Base-by-base conservation (phyloP, 495 filamentous ascomycete species). In the Hypomontagnella monticulosa region DNA sequence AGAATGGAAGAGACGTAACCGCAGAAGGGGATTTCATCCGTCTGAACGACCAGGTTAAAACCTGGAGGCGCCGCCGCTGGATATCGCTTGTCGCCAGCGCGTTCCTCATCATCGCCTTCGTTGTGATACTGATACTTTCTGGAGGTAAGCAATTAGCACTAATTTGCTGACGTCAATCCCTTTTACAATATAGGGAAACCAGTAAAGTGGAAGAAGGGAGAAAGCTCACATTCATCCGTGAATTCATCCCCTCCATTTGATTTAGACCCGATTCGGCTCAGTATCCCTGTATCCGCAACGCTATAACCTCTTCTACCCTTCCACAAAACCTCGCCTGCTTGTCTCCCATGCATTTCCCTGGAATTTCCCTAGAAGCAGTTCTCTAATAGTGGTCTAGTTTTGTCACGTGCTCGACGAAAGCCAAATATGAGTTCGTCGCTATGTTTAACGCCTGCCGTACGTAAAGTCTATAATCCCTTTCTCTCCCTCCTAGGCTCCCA, bases 31-130 rank as follows among this genome's bases (percentile, higher is more conserved):
- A 63, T 30, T 54, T 51, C 11, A 41, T 9, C 10, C 44, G 44
- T 32, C 47, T 63, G 30, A 56, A 57, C 33, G 19, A 53, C 11
- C 62, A 68, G 44, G 42, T 58, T 60, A 70, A 62, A 54, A 59
- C 57, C 20, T 66, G 50, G 63, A 71, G 56, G 42, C 69, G 66
- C 33, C 71, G 71, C 38, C 71, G 71, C 12, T 74, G 71, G 71
- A 61, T 74, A 57, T 74, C 71, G 4, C 60, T 74, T n/a, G 14
- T 74, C 47, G 71, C 51, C 41, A 74, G 71, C 55, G 41, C 33
- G 16, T 47, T 72, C 14, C 47, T 74, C 48, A 68, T 74, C 44
- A 3, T 69, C 46, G 63, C 48, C 41, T 74, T 74, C 41, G 42
- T 74, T 27, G 60, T 68, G 20, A 70, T 71, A 42, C 59, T 73